phyloP scores from a whole-genome alignment of 108 stramenopile genomes.

The Chaetoceros tenuissimus region DNA sequence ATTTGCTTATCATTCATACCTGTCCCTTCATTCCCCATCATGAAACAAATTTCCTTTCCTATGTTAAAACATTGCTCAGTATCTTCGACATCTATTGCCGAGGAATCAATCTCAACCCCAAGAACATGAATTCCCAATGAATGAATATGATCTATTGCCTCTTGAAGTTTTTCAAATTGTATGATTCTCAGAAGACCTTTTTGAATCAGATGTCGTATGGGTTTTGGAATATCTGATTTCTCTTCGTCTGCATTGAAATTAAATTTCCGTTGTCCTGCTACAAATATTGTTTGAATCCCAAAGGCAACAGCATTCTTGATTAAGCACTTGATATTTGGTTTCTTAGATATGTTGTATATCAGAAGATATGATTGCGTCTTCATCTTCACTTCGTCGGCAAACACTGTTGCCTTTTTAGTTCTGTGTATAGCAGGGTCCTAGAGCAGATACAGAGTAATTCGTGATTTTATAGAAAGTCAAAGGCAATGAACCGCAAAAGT shows the following conservation, averaged over 20 bases:
- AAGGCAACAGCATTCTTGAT: slow-evolving; percentile 55
- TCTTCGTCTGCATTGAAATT: slow-evolving; percentile 23
- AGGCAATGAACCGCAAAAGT: no score
- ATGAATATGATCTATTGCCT: slow-evolving; percentile 42
- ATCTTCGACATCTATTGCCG: slow-evolving; percentile 20
- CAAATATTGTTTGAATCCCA: slow-evolving; percentile 44
- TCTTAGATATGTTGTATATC: slow-evolving; percentile 68
- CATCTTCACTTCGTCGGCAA: no score
- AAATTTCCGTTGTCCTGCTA: slow-evolving; percentile 64
- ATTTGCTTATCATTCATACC: slow-evolving; percentile 69
- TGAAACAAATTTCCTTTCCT: slow-evolving; percentile 38
- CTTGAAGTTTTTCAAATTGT: slow-evolving; percentile 55
- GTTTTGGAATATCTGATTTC: slow-evolving; percentile 12
- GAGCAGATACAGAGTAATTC: no score
- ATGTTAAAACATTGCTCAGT: slow-evolving; percentile 26
- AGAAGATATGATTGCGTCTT: slow-evolving; percentile 50
- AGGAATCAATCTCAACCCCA: slow-evolving; percentile 72
- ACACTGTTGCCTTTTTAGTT: no score
- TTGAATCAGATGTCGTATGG: slow-evolving; percentile 4
- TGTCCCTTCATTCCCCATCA: slow-evolving; percentile 83
- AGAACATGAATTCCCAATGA: slow-evolving; percentile 33
- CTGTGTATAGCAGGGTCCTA: no score
- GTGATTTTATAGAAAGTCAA: no score
- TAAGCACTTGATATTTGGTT: slow-evolving; percentile 48
- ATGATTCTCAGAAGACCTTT: slow-evolving; percentile 24